These are phyloP conservation scores for Bipolaris victoriae DNA, from an alignment of 2,329 filamentous ascomycete species.

Conservation along the genomic window DNA sequence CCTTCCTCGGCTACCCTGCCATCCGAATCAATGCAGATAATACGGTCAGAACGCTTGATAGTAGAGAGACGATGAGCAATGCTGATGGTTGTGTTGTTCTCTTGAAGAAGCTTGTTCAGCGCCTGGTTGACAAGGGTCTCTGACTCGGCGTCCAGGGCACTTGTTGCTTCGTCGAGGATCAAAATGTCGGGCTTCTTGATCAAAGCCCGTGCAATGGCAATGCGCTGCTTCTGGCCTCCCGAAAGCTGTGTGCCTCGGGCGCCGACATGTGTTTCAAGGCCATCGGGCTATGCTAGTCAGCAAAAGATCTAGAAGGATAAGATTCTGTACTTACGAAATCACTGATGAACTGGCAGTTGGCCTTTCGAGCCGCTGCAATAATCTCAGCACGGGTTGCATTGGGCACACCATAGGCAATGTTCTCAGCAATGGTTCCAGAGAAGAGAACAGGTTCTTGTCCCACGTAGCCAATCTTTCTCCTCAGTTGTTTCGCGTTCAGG, in stretches of 20 bases:
- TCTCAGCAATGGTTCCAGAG: slow-evolving; percentile 82
- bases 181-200: slow-evolving; percentile 97
- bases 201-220: slow-evolving; percentile 92
- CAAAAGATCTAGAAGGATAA: not conserved
- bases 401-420: slow-evolving; percentile 90
- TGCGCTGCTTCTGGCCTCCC: slow-evolving; percentile 96
- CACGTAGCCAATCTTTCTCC: slow-evolving; percentile 92
- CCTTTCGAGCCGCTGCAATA: slow-evolving; percentile 82
- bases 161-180: slow-evolving; percentile 94
- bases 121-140: slow-evolving; percentile 96
- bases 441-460: slow-evolving; percentile 94
- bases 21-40: slow-evolving; percentile 87
- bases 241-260: slow-evolving; percentile 91
- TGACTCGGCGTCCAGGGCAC: slow-evolving; percentile 92
- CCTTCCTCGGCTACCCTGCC: slow-evolving; percentile 92
- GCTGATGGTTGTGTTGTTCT: slow-evolving; percentile 94
- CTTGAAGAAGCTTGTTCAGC: slow-evolving; percentile 77
- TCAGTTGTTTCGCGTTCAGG: slow-evolving; percentile 92
- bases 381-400: slow-evolving; percentile 80
- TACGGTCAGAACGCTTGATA: slow-evolving; percentile 92
- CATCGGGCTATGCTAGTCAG: slow-evolving; percentile 69
- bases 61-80: slow-evolving; percentile 96
- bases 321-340: slow-evolving; percentile 71
- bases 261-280: slow-evolving; percentile 91
- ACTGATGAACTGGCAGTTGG: slow-evolving; percentile 95